These are phyloP conservation scores for Colletotrichum melonis DNA, from an alignment of 2,329 filamentous ascomycete species.

Conservation along the genomic window DNA sequence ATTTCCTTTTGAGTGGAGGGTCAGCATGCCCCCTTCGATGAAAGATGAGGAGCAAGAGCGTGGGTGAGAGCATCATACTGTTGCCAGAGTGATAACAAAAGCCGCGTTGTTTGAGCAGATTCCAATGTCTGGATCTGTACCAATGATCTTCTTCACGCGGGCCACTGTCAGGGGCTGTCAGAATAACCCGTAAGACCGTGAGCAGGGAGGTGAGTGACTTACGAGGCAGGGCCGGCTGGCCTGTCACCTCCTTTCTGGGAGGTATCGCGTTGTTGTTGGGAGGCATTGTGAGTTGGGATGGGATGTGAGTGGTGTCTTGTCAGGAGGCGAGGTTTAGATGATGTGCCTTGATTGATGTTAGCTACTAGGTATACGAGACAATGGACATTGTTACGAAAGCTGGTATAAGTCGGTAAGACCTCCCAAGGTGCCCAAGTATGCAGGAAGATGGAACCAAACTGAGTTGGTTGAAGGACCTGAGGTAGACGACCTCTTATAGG, in stretches of 20 bases:
- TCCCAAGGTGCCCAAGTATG: background rate
- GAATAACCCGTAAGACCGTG: background rate
- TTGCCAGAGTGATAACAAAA: constrained; percentile 92
- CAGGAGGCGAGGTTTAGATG: background rate
- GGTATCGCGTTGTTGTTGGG: constrained; percentile 90
- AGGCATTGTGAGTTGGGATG: constrained; percentile 71
- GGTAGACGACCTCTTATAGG: background rate
- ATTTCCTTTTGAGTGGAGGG: constrained; percentile 77
- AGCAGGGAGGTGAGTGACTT: constrained; percentile 48
- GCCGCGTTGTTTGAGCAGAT: constrained; percentile 94
- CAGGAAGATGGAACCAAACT: background rate
- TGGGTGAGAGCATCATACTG: constrained; percentile 61
- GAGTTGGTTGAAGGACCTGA: background rate
- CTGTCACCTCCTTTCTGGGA: constrained; percentile 83
- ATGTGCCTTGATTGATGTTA: constrained; percentile 8
- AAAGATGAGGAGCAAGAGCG: background rate
- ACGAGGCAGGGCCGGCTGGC: constrained; percentile 88
- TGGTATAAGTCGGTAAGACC: background rate
- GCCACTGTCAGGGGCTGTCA: constrained; percentile 71
- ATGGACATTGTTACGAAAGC: constrained; percentile 24
- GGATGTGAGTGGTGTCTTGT: background rate
- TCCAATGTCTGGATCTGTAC: constrained; percentile 84
- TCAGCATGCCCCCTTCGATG: background rate
- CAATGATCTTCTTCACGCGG: constrained; percentile 95
- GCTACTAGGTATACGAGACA: constrained; percentile 33